Evolutionary conservation across 306 rosid genomes (phyloP).

Genomic region (Mimosa bimucronata): DNA sequence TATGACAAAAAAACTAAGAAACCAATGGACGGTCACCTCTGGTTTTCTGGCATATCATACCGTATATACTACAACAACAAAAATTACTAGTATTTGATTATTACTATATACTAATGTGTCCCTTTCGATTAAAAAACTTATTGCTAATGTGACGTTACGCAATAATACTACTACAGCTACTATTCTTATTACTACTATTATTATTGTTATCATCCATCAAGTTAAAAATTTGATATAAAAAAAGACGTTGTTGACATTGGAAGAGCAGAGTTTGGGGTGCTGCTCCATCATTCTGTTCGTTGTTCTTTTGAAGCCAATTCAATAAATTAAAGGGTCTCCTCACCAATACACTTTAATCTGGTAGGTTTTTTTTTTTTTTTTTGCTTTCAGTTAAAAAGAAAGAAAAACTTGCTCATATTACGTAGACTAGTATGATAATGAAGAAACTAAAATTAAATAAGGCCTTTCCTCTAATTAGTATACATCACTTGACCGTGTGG

Average conservation of each 20-base stretch:
- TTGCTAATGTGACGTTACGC: not conserved
- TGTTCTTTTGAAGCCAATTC: no score
- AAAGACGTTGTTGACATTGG: no score
- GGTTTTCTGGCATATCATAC: not conserved
- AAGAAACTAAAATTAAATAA: not conserved
- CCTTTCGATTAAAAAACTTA: not conserved
- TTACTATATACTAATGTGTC: not conserved
- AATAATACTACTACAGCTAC: no score
- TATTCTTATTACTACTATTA: no score
- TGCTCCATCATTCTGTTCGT: no score
- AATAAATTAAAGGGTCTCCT: not conserved
- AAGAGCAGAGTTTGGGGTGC: no score
- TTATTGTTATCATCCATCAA: no score
- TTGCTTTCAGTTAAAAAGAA: not conserved
- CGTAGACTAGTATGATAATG: not conserved
- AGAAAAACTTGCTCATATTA: not conserved
- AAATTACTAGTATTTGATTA: no score
- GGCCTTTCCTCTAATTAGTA: not conserved
- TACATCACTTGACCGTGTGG: not conserved
- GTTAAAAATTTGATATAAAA: no score
- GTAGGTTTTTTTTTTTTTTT: not conserved
- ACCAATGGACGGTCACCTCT: not conserved
- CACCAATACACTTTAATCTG: not conserved
- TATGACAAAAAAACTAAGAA: no score
- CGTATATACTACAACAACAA: no score